A percentile compares a stretch with the other conserved stretches of the same genome.
Evolutionary conservation across 306 rosid genomes (phyloP).

Genomic region (Urtica urens): DNA sequence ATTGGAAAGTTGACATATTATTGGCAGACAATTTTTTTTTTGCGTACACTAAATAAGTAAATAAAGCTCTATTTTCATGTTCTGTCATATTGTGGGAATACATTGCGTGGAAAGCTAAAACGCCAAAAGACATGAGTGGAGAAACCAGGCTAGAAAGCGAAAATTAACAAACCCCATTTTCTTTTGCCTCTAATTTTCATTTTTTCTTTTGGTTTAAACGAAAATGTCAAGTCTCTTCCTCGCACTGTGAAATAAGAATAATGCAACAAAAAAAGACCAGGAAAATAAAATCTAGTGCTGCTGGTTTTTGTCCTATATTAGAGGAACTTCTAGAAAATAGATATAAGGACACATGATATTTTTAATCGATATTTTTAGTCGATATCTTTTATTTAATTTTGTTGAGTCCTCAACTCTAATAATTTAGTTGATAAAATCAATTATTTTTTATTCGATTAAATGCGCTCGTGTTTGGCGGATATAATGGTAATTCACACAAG

Average conservation of each 20-base stretch:
- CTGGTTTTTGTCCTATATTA: constrained; percentile 1
- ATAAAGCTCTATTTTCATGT: background rate
- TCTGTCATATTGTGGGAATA: constrained; percentile 15
- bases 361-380: too few relatives aligned
- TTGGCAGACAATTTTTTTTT: too few relatives aligned
- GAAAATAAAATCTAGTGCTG: constrained; percentile 31
- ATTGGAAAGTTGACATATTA: too few relatives aligned
- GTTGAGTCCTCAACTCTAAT: too few relatives aligned
- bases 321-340: background rate
- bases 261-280: constrained; percentile 8
- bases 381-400: too few relatives aligned
- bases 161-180: constrained; percentile 18
- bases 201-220: too few relatives aligned
- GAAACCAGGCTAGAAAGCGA: constrained; percentile 37
- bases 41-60: too few relatives aligned
- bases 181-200: constrained; percentile 23
- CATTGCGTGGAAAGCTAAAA: constrained; percentile 14
- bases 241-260: constrained; percentile 16
- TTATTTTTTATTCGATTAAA: too few relatives aligned
- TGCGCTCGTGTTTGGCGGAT: too few relatives aligned
- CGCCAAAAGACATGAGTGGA: constrained; percentile 41
- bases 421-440: too few relatives aligned
- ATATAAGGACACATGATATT: constrained; percentile 16
- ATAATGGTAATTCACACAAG: too few relatives aligned
- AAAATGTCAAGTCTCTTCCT: constrained; percentile 19